Conservation (phyloP, 2,329 filamentous ascomycete genomes). For the Aspergillus ruber region DNA sequence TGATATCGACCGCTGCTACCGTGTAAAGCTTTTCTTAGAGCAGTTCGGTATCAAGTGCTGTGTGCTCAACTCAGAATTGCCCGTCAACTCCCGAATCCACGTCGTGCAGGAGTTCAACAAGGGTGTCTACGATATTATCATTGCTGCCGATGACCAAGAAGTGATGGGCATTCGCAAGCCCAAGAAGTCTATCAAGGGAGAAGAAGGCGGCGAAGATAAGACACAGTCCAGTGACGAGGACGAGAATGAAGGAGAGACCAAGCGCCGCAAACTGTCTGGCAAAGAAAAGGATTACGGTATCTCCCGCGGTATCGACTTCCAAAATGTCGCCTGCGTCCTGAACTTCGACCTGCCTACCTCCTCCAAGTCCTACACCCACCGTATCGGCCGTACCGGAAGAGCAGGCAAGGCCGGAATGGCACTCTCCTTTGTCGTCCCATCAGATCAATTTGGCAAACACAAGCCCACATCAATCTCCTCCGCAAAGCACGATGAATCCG, state of each 20-base stretch:
- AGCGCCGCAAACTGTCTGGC: conserved; percentile 58
- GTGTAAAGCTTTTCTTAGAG: conserved; percentile 89
- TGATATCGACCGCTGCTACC: conserved; percentile 83
- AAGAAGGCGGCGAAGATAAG: conserved; percentile 20
- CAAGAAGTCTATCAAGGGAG: conserved; percentile 22
- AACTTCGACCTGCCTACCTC: conserved; percentile 92
- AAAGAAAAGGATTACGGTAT: conserved; percentile 88
- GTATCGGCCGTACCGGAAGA: conserved; percentile 86
- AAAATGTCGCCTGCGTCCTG: conserved; percentile 86
- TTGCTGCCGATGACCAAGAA: conserved; percentile 88
- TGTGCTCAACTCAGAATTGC: conserved; percentile 88
- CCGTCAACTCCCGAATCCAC: conserved; percentile 86
- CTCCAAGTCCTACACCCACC: conserved; percentile 91
- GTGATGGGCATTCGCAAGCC: conserved; percentile 54
- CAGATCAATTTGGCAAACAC: conserved; percentile 78
- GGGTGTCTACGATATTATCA: conserved; percentile 94
- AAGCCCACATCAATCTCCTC: conserved; percentile 72
- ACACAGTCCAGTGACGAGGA: conserved; percentile 28
- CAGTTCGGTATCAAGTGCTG: conserved; percentile 94
- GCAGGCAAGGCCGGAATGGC: conserved; percentile 91
- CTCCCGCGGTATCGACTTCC: conserved; percentile 94
- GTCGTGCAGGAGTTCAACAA: conserved; percentile 97
- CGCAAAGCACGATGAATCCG: conserved; percentile 75
- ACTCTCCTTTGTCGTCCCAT: conserved; percentile 86
- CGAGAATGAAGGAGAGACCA: conserved; percentile 37